These are phyloP conservation scores for Actinomortierella wolfii DNA, from an alignment of 371 early-diverging fungal genomes.

Conservation along the genomic window DNA sequence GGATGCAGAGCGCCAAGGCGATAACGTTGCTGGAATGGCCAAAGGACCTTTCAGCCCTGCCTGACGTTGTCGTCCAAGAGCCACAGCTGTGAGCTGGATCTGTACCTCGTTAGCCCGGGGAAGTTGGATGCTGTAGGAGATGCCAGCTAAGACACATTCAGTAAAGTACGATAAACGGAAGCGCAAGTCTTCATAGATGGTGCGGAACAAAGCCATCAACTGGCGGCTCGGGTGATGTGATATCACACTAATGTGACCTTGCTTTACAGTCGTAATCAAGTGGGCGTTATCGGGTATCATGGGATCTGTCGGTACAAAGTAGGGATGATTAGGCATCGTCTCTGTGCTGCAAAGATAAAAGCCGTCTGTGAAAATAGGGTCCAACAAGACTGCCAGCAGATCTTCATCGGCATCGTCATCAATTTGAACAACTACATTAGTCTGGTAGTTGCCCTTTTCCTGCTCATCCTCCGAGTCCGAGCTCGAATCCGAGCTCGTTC, in stretches of 20 bases:
- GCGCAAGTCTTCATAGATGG: conserved; percentile 63
- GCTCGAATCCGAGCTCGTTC: conserved; percentile 42
- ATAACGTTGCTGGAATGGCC: conserved; percentile 27
- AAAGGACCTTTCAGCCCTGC: conserved; percentile 26
- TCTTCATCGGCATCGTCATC: conserved; percentile 82
- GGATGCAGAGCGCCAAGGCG: conserved; percentile 36
- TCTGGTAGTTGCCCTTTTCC: conserved; percentile 42
- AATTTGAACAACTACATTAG: conserved; percentile 69
- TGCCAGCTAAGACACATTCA: conserved; percentile 60
- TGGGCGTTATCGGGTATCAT: conserved; percentile 47
- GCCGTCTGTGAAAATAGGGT: conserved; percentile 51
- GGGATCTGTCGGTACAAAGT: conserved; percentile 44
- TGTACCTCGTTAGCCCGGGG: conserved; percentile 63
- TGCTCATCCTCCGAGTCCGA: conserved; percentile 47
- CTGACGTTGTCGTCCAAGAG: conserved; percentile 47
- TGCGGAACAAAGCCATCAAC: conserved; percentile 63
- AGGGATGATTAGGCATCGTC: conserved; percentile 43
- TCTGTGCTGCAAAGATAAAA: conserved; percentile 50
- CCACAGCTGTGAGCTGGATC: conserved; percentile 62
- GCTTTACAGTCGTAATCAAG: conserved; percentile 61
- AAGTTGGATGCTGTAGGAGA: conserved; percentile 62
- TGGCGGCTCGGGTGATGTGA: conserved; percentile 72
- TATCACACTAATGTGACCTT: conserved; percentile 53
- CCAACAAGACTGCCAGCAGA: conserved; percentile 60
- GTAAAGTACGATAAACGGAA: conserved; percentile 54